phyloP scores from a whole-genome alignment of 2,329 filamentous ascomycete genomes.

The Neofusicoccum umdonicola region DNA sequence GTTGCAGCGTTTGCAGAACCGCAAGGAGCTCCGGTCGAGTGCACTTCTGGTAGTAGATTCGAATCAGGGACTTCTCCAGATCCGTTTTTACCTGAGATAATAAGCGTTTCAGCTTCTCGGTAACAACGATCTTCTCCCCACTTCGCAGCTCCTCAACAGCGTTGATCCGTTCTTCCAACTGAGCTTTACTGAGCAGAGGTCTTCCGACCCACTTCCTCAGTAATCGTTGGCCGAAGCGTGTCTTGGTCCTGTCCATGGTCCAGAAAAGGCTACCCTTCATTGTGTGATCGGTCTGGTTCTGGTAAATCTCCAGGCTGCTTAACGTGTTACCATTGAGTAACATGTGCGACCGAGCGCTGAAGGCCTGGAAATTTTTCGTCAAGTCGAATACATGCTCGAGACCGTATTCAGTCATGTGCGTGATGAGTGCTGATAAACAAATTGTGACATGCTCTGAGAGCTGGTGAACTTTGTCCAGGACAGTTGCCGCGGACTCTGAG shows the following conservation, averaged over 20 bases:
- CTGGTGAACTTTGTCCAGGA: constrained; percentile 82
- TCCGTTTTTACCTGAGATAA: constrained; percentile 73
- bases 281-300: constrained; percentile 84
- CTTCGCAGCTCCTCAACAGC: constrained; percentile 85
- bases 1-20: constrained; percentile 81
- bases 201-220: constrained; percentile 94
- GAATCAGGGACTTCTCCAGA: constrained; percentile 86
- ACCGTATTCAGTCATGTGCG: constrained; percentile 85
- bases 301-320: constrained; percentile 91
- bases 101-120: constrained; percentile 72
- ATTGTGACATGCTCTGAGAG: constrained; percentile 84
- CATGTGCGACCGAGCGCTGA: constrained; percentile 94
- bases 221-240: constrained; percentile 81
- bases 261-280: constrained; percentile 90
- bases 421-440: constrained; percentile 95
- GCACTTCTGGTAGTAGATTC: constrained; percentile 97
- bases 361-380: constrained; percentile 95
- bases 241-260: constrained; percentile 90
- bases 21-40: constrained; percentile 82
- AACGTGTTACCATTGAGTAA: constrained; percentile 91
- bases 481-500: constrained; percentile 50
- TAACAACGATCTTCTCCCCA: constrained; percentile 61
- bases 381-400: constrained; percentile 93
- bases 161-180: constrained; percentile 73
- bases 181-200: constrained; percentile 73